phyloP scores from a whole-genome alignment of 768 basidiomycete species.

The Sarcomyxa edulis region DNA sequence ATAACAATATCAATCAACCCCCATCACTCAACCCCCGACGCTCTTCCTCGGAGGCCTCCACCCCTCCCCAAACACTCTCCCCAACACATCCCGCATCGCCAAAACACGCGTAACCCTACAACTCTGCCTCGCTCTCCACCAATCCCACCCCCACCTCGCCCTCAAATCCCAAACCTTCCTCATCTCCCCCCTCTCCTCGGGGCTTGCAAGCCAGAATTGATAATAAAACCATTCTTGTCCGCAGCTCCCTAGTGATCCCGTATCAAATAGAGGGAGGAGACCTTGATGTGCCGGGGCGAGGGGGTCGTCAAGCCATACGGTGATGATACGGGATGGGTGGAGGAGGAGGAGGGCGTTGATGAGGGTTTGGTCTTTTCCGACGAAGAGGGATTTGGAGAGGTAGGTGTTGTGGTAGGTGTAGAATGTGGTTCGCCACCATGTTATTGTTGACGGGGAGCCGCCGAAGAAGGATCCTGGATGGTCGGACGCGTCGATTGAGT shows the following conservation, averaged over 20 bases:
- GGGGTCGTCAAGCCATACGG: constrained; percentile 30
- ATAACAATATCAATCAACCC: no score
- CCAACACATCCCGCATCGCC: constrained; percentile 9
- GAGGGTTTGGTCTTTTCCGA: constrained; percentile 54
- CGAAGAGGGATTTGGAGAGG: constrained; percentile 39
- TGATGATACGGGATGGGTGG: constrained; percentile 38
- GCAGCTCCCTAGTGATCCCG: constrained; percentile 32
- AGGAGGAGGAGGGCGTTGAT: constrained; percentile 44
- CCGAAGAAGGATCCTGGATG: constrained; percentile 54
- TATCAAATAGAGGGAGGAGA: constrained; percentile 6
- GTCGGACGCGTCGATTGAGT: no score
- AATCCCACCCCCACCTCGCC: constrained; percentile 2
- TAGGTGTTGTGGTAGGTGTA: constrained; percentile 50
- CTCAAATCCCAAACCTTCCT: constrained; percentile 1
- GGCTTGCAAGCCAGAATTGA: constrained; percentile 40
- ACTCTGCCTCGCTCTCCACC: constrained; percentile 1
- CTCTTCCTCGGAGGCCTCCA: constrained; percentile 12
- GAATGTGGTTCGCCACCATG: constrained; percentile 40
- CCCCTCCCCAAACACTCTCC: constrained; percentile 9
- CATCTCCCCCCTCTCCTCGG: constrained; percentile 13
- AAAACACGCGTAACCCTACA: constrained; percentile 7
- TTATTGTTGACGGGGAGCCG: constrained; percentile 34
- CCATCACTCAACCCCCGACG: no score
- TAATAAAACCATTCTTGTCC: constrained; percentile 44
- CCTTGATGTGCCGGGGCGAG: constrained; percentile 11